Conservation (phyloP, 768 basidiomycete genomes). For the Macrolepiota albuminosa region DNA sequence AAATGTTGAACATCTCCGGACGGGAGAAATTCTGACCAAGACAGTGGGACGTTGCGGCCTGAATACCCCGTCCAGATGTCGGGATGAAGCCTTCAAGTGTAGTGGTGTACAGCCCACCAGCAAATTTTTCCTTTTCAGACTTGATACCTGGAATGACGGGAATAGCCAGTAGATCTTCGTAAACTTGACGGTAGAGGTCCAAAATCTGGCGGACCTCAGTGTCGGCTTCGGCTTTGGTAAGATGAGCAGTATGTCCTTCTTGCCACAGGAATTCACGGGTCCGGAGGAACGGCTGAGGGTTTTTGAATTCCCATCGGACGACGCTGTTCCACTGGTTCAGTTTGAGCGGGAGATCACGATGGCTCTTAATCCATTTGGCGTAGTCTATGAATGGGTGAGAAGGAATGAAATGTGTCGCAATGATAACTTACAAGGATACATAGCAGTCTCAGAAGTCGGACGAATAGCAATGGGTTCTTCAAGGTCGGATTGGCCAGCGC, state of each 20-base stretch:
- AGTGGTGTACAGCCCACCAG: constrained; percentile 96
- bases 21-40: constrained; percentile 98
- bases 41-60: constrained; percentile 96
- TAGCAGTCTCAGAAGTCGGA: constrained; percentile 97
- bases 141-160: constrained; percentile 97
- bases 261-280: constrained; percentile 99
- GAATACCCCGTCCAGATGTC: constrained; percentile 94
- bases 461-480: constrained; percentile 98
- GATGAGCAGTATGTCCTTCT: constrained; percentile 95
- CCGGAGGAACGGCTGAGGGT: constrained; percentile 98
- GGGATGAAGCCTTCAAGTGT: constrained; percentile 98
- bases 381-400: constrained; percentile 59
- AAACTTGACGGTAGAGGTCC: constrained; percentile 92
- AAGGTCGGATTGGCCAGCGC: constrained; percentile 88
- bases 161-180: constrained; percentile 95
- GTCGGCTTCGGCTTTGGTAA: constrained; percentile 88
- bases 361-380: constrained; percentile 97
- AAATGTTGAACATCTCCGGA: constrained; percentile 96
- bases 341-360: constrained; percentile 95
- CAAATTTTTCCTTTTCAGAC: constrained; percentile 99
- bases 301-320: constrained; percentile 99
- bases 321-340: constrained; percentile 99
- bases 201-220: constrained; percentile 90
- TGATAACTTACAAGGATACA: constrained; percentile 86
- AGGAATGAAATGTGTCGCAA: not conserved